These are phyloP conservation scores for Suillus tomentosus DNA, from an alignment of 768 basidiomycete genomes.

Conservation along the genomic window DNA sequence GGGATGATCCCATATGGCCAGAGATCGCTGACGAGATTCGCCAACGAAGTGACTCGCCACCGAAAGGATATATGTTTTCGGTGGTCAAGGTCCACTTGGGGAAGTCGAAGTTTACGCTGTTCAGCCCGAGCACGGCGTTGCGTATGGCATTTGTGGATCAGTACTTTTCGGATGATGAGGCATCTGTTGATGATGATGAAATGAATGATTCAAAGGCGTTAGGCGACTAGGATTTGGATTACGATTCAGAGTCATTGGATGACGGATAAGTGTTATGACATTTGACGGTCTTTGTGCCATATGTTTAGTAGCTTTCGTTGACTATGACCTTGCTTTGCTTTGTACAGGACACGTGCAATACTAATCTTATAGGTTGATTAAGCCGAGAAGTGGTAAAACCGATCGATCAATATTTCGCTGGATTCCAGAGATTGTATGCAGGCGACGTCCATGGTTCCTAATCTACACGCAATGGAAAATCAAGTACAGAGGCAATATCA, in stretches of 20 bases:
- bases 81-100: neutral
- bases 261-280: neutral
- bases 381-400: neutral
- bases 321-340: neutral
- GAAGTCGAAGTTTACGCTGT: neutral
- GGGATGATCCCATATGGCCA: neutral
- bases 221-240: neutral
- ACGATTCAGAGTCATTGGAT: neutral
- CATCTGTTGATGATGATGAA: neutral
- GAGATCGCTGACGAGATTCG: neutral
- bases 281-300: neutral
- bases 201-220: neutral
- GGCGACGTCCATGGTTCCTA: neutral
- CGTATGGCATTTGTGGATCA: neutral
- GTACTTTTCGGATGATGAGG: neutral
- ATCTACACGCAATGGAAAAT: too few species aligned
- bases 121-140: neutral
- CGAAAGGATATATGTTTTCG: neutral
- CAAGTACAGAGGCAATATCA: neutral
- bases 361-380: neutral
- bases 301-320: neutral
- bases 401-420: neutral
- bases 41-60: neutral
- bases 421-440: too few species aligned
- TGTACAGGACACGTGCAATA: neutral